Conservation (phyloP, 2,329 filamentous ascomycete genomes). For the Alternaria angustiovoidea region DNA sequence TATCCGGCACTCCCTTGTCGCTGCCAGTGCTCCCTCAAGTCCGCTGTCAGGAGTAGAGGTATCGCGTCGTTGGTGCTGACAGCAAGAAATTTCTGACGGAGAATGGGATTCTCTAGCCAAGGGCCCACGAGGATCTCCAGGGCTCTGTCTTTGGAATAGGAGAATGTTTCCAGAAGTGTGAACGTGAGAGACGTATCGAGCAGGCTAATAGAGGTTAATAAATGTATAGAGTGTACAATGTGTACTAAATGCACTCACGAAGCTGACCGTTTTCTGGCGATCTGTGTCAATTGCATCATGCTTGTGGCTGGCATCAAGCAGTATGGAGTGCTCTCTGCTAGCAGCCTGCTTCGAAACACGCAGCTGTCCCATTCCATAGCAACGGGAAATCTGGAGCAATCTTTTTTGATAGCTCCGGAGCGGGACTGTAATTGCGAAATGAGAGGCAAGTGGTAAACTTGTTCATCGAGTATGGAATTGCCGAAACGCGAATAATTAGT, state of each 20-base stretch:
- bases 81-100: background rate
- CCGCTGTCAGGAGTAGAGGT: background rate
- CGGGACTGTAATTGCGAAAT: conserved; percentile 13
- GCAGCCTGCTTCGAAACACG: background rate
- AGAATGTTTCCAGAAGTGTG: conserved; percentile 3
- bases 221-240: background rate
- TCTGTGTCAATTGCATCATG: background rate
- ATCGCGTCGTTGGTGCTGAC: background rate
- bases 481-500: conserved; percentile 7
- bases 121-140: conserved; percentile 6
- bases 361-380: conserved; percentile 8
- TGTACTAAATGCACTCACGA: background rate
- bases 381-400: conserved; percentile 1
- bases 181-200: conserved; percentile 2
- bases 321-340: background rate
- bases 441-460: background rate
- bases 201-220: background rate
- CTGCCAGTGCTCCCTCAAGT: background rate
- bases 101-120: background rate
- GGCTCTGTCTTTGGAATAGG: conserved; percentile 4
- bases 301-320: conserved; percentile 8
- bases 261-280: background rate
- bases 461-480: background rate
- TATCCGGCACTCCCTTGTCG: background rate
- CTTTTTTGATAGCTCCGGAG: background rate